Conservation (phyloP, 306 rosid species). For the Sphenostylis stenocarpa region DNA sequence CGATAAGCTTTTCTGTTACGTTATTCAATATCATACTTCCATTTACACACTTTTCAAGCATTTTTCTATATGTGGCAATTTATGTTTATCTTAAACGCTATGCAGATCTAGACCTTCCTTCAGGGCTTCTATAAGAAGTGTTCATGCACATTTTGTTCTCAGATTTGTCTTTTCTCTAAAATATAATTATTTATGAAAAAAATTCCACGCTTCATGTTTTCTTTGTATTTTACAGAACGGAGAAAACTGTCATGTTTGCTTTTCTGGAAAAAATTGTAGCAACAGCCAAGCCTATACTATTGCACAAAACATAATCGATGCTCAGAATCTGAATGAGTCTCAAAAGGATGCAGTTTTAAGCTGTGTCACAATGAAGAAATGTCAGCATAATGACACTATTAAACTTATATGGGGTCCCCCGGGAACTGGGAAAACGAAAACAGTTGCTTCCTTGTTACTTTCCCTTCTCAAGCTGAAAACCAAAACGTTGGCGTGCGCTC, state of each 20-base stretch:
- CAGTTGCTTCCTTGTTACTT: constrained; percentile 42
- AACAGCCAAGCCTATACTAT: not conserved
- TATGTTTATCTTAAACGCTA: no score
- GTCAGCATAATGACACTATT: constrained; percentile 31
- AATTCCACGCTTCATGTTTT: not conserved
- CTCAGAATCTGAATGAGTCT: constrained; percentile 48
- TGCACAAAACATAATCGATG: not conserved
- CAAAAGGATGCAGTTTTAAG: constrained; percentile 47
- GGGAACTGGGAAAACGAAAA: constrained; percentile 69
- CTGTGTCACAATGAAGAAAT: constrained; percentile 37
- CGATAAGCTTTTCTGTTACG: not conserved
- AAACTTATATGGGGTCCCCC: constrained; percentile 78
- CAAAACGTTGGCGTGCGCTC: constrained; percentile 64
- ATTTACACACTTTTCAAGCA: not conserved
- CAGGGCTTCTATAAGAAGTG: not conserved
- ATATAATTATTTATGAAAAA: not conserved
- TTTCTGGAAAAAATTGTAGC: not conserved
- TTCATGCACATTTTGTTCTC: not conserved
- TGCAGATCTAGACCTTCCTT: no score
- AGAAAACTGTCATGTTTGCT: constrained; percentile 31
- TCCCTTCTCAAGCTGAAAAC: constrained; percentile 34
- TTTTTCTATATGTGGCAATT: no score
- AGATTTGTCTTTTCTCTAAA: not conserved
- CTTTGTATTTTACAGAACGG: constrained; percentile 40
- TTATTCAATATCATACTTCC: not conserved